Percentiles rank a stretch among this genome's conserved stretches.
These are phyloP conservation scores for Paramecium sonneborni DNA, from an alignment of 73 alveolate genomes.

Conservation along the genomic window DNA sequence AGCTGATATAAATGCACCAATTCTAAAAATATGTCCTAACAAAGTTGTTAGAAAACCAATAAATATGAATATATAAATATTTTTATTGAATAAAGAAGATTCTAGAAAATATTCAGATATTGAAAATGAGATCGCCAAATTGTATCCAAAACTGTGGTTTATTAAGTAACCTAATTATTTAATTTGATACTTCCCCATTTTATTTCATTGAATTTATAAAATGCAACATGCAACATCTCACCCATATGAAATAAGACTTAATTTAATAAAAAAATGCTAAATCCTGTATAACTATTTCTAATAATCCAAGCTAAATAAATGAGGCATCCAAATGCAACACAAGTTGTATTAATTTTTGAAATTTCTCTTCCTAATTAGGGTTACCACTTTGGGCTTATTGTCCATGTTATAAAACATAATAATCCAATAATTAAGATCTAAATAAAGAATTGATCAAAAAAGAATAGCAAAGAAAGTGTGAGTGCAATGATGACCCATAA, in stretches of 20 bases:
- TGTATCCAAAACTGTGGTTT: slow-evolving; percentile 75
- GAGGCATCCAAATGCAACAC: neutral
- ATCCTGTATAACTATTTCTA: neutral
- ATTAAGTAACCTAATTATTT: slow-evolving; percentile 70
- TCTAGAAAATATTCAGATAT: slow-evolving; percentile 69
- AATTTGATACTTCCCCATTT: slow-evolving; percentile 70
- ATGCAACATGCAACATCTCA: slow-evolving; percentile 79
- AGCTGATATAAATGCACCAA: neutral
- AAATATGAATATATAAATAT: neutral
- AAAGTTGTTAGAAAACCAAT: neutral
- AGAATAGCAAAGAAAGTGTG: neutral
- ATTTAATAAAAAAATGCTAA: slow-evolving; percentile 21
- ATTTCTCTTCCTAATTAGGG: neutral
- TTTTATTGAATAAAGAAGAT: neutral
- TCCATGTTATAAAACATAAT: neutral
- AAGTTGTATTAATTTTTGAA: neutral
- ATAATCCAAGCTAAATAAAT: neutral
- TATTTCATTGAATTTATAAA: slow-evolving; percentile 73
- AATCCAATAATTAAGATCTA: neutral
- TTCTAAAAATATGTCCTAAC: neutral
- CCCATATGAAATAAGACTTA: slow-evolving; percentile 78
- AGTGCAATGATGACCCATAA: neutral
- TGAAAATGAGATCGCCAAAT: slow-evolving; percentile 69
- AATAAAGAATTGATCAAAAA: neutral
- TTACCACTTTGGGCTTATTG: neutral